Evolutionary conservation across 257 asterid species (phyloP).

Genomic region (Paraleonurus japonicus): DNA sequence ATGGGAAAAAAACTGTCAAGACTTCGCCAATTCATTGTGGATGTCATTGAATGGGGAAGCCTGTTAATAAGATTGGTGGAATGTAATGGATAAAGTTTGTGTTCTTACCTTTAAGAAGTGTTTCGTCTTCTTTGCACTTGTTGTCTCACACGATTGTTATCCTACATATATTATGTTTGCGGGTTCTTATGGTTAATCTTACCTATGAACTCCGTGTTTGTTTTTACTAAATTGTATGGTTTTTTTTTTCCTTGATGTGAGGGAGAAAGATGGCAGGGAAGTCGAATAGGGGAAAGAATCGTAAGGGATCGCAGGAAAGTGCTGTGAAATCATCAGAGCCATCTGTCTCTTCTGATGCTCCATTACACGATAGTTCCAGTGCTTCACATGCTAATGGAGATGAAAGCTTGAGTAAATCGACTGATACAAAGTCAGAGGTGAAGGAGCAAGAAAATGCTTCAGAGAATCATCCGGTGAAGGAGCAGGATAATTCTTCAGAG

Average conservation of each 20-base stretch:
- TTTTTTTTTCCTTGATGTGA: slow-evolving; percentile 20
- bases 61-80: background rate
- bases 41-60: slow-evolving; percentile 3
- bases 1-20: background rate
- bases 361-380: slow-evolving; percentile 35
- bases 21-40: background rate
- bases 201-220: background rate
- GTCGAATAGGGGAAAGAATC: slow-evolving; percentile 73
- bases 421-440: slow-evolving; percentile 37
- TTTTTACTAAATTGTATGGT: slow-evolving; percentile 2
- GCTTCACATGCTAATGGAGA: slow-evolving; percentile 53
- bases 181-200: background rate
- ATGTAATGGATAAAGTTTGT: background rate
- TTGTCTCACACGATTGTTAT: background rate
- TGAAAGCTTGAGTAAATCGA: slow-evolving; percentile 31
- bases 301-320: slow-evolving; percentile 55
- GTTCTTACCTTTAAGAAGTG: background rate
- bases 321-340: slow-evolving; percentile 35
- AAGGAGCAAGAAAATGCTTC: slow-evolving; percentile 40
- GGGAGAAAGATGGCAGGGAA: slow-evolving; percentile 79
- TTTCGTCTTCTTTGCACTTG: background rate
- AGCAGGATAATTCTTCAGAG: background rate
- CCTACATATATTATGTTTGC: background rate
- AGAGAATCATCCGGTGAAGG: slow-evolving; percentile 22
- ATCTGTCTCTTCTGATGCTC: slow-evolving; percentile 43